phyloP scores from a whole-genome alignment of 345 rosid species.

The Ceriops tagal region DNA sequence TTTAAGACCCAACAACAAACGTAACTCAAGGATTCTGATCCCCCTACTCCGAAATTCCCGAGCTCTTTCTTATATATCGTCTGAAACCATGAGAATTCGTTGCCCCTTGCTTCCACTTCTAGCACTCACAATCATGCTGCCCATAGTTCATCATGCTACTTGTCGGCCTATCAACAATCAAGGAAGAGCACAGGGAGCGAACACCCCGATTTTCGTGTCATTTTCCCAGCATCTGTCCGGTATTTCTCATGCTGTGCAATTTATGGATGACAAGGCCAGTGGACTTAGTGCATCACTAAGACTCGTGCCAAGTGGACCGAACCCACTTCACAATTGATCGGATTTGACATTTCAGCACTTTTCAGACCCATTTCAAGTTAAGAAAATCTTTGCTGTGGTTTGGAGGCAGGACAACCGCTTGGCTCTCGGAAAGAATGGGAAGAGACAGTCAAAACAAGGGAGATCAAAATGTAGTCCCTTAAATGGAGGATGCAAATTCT shows the following conservation, averaged over 20 bases:
- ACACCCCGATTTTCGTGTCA: conserved; percentile 9
- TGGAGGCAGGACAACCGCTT: neutral
- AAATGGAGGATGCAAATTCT: neutral
- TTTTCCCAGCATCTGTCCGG: conserved; percentile 16
- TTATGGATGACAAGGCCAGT: conserved; percentile 7
- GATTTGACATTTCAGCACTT: neutral
- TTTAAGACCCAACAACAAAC: neutral
- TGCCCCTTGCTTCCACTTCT: conserved; percentile 19
- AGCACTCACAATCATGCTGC: conserved; percentile 18
- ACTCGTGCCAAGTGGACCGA: conserved; percentile 51
- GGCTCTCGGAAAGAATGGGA: conserved; percentile 24
- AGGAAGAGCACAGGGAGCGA: conserved; percentile 11
- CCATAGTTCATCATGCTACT: conserved; percentile 21
- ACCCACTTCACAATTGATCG: conserved; percentile 55
- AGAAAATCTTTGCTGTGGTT: neutral
- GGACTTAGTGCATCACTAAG: conserved; percentile 18
- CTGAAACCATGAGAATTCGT: conserved; percentile 21
- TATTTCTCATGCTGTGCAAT: conserved; percentile 6
- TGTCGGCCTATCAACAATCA: conserved; percentile 22
- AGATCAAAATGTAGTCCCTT: too few species aligned
- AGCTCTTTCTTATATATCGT: neutral
- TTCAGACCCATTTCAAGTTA: neutral
- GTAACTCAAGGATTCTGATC: neutral
- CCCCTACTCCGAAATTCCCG: neutral
- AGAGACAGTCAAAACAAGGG: neutral